phyloP scores from a whole-genome alignment of 83 land plant species.

The Thuja plicata region DNA sequence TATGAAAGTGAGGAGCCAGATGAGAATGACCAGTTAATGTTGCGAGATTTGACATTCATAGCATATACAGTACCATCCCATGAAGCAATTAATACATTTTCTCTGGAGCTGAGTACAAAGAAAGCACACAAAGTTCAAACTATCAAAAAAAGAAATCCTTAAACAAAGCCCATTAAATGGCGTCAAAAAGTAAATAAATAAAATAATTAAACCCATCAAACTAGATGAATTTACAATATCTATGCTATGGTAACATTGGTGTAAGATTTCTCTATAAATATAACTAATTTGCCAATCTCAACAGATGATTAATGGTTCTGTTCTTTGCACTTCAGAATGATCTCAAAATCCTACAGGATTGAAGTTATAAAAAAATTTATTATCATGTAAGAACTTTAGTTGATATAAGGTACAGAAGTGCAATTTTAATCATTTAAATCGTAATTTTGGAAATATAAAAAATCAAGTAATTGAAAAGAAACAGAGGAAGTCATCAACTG shows the following conservation, averaged over 20 bases:
- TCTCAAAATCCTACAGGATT: not conserved
- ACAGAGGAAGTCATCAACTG: not conserved
- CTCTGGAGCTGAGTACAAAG: not conserved
- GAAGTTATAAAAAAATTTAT: not conserved
- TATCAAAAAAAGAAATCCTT: not conserved
- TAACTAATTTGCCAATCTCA: not conserved
- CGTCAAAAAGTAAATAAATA: not conserved
- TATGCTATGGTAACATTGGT: not conserved
- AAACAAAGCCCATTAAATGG: not conserved
- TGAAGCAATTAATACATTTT: constrained; percentile 25
- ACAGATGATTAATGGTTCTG: not conserved
- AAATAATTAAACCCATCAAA: not conserved
- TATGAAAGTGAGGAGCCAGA: constrained; percentile 49
- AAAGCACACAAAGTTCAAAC: not conserved
- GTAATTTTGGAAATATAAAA: not conserved
- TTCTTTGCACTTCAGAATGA: not conserved
- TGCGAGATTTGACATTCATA: constrained; percentile 22
- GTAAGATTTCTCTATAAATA: not conserved
- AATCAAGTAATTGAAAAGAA: not conserved
- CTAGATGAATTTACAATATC: not conserved
- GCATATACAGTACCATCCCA: constrained; percentile 42
- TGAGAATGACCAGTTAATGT: constrained; percentile 51
- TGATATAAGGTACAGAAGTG: not conserved
- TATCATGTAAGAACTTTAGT: not conserved
- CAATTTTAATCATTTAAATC: not conserved